Evolutionary conservation across 129 eudicot species (phyloP), one percentile per base, ranked within the genome.

Genomic region (Centaurea solstitialis): DNA sequence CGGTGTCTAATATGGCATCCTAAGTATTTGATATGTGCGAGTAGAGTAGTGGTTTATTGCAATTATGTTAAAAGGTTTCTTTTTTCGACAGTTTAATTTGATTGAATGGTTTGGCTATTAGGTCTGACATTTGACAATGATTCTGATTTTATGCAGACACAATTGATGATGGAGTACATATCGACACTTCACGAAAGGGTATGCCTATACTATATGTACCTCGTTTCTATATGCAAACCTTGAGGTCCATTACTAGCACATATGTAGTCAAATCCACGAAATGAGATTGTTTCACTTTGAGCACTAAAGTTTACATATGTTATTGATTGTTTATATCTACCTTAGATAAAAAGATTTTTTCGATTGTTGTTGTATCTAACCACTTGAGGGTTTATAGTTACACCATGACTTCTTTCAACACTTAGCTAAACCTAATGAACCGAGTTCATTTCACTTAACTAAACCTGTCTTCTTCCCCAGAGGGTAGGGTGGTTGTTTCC

Each of bases 121-220:
- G n/a, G n/a, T 61, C 26, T 21, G 68, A n/a, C 7, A 1, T n/a
- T 61, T 61, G 68, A 61, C 11, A 7, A 61, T 21, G 26, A 24
- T 9, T 66, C 35, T 65, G 20, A 20, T 66, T 24, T 66, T 9
- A 3, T 72, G 76, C 76, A 72, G 76, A 72, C 76, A 72, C 61
- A 72, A 37, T 72, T 72, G 61, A 72, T 72, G 61, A 40, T 72
- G 76, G 62, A 72, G 61, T 18, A 23, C 4, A 11, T 72, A 41
- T 72, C 76, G 6, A 39, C 61, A 2, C 9, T 72, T 20, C 76
- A 72, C 20, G 35, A 40, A 40, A 21, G 20, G 76, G 76, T 72
- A 72, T 61, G 68, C 11, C 26, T 61, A 9, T 61, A 61, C 28
- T 20, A 21, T 61, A 6, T 21, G 0, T 15, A 50, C 62, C 17